Percentiles rank a stretch among this genome's conserved stretches.
phyloP scores from a whole-genome alignment of 192 early-diverging fungal species.

The Diversispora epigaea region DNA sequence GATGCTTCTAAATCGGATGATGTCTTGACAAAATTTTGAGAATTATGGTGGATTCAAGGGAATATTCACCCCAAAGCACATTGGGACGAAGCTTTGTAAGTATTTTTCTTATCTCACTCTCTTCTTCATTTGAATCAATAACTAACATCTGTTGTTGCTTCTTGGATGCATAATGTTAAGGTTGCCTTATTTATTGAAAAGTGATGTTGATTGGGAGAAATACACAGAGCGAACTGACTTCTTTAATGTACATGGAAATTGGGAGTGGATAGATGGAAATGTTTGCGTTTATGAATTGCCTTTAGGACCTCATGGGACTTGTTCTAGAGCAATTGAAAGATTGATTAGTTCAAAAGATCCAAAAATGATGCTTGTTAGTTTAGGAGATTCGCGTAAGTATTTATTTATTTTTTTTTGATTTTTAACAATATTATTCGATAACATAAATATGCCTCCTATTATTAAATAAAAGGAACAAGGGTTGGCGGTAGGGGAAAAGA shows the following conservation, averaged over 20 bases:
- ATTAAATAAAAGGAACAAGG: conserved; percentile 16
- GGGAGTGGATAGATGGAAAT: conserved; percentile 15
- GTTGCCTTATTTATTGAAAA: conserved; percentile 9
- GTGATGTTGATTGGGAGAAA: conserved; percentile 19
- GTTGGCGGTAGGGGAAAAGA: conserved; percentile 7
- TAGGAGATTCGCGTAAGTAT: conserved; percentile 2
- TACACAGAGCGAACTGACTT: conserved; percentile 12
- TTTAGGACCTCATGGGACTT: conserved; percentile 5
- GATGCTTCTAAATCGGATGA: conserved; percentile 5
- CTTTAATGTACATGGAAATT: conserved; percentile 20
- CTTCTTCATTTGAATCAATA: too few species aligned
- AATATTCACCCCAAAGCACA: conserved; percentile 22
- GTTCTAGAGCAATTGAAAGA: conserved; percentile 11
- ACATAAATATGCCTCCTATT: conserved; percentile 11
- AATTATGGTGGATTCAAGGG: conserved; percentile 28
- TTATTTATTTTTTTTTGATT: conserved; percentile 8
- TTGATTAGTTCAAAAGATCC: conserved; percentile 4
- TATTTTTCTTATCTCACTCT: background rate
- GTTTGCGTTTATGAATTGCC: conserved; percentile 14
- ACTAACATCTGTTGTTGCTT: background rate
- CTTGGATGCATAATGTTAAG: conserved; percentile 21
- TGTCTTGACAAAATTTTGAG: conserved; percentile 16
- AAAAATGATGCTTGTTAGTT: background rate
- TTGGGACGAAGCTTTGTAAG: conserved; percentile 21
- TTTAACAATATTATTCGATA: background rate